Base-by-base conservation (phyloP, 352 stramenopile species). In the Nothophytophthora sp. region DNA sequence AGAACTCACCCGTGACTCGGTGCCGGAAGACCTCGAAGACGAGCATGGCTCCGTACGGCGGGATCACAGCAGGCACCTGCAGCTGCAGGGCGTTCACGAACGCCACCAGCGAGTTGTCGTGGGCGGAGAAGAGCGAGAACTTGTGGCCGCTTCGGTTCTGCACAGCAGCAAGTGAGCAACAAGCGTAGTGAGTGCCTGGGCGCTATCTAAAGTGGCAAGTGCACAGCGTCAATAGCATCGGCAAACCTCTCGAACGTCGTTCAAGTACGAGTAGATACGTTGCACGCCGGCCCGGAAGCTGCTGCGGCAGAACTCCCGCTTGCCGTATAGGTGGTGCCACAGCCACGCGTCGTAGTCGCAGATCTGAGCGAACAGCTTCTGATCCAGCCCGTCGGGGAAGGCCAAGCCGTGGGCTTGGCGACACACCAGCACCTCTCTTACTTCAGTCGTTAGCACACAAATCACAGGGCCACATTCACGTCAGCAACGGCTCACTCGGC, bases 91-190 rank as follows among this genome's bases (percentile, higher is more conserved):
- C 83, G 27, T 72, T 76, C 20, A 85, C 60, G 18, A 91, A 56
- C 35, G 80, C 80, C 23, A 93, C 78, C 13, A 93, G 62, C 45
- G 83, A 89, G 60, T 91, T 91, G 58, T 93, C 80, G 58, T 93
- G 83, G 0, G 72, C 78, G 0, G 83, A 93, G 63, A 90, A 87
- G 1, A 93, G 62, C 34, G 83, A 86, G 32, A 93, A 28, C 40
- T 78, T 86, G 64, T 80, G 71, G 6, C 54, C 54, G 13, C 27
- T 50, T 32, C 37, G 30, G 30, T 47, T 48, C 35, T 62, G 35
- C 23, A 38, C 15, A 13, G 11, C 28, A 39, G 20, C 15, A 28
- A 58, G 32, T 51, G 10, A 60, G 22, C 35, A 48, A 46, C 10
- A 1, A 41, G 22, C 12, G 29, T 48, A 4, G 39, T n/a, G n/a